Evolutionary conservation across 352 stramenopile genomes (phyloP), one percentile per base, ranked within the genome.

Genomic region (Pythium biforme): DNA sequence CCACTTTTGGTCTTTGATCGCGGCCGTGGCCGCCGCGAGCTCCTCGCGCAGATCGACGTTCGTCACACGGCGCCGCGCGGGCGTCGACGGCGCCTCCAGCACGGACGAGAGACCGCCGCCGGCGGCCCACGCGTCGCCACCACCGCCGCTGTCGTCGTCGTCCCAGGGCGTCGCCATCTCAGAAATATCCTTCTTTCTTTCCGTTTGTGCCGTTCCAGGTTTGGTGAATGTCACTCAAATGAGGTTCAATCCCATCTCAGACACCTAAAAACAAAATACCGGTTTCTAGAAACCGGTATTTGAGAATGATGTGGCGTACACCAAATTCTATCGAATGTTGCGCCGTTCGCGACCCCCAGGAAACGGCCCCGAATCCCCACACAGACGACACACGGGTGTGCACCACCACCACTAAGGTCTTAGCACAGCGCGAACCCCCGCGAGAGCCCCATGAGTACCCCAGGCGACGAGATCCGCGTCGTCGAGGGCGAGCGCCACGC

Each of bases 1-100:
- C 82, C 82, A 91, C 58, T 85, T 77, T 45, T 81, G 72, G 60
- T 87, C 79, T 54, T 88, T 89, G 31, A 89, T 65, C 48, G 67
- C 57, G 15, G 64, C 54, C 9, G 64, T 64, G 14, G 87, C 66
- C 53, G 81, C 79, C 48, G 81, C 79, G 29, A 90, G 56, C 48
- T 90, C 79, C 41, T 87, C 76, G 51, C 87, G 72, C 60, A 90
- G 75, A 52, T 88, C 81, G 19, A 70, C 74, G 40, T 82, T 67
- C 37, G 84, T 72, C 51, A 77, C 59, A 34, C 76, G 69, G 31
- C 31, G 31, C 1, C 31, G 62, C 47, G 54, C 14, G 47, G 64
- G 59, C 40, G 61, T 59, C 22, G 50, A 26, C 37, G 64, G 51
- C 49, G 40, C 56, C 40, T 65, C 64, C 34, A 63, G 37, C 22